Evolutionary conservation across 106 monocot species (phyloP).

Genomic region (Dendrobium catenatum): DNA sequence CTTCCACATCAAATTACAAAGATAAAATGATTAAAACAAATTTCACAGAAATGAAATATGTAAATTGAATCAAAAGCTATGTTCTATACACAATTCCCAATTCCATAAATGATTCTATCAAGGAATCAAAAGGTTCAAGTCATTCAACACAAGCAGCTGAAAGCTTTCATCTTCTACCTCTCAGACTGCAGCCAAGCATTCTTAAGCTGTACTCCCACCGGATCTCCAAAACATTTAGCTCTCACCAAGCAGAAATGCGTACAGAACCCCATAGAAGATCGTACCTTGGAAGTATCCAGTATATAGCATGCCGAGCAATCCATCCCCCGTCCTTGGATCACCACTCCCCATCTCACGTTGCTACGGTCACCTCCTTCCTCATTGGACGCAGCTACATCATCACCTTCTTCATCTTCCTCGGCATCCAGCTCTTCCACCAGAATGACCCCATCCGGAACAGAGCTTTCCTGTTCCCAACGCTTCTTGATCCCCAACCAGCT

Average conservation of each 20-base stretch:
- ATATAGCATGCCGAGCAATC: conserved; percentile 62
- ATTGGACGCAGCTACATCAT: not conserved
- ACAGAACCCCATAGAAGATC: conserved; percentile 48
- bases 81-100: no score
- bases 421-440: conserved; percentile 38
- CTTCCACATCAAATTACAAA: no score
- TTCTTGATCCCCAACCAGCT: conserved; percentile 45
- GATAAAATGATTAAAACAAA: no score
- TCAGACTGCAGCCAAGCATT: conserved; percentile 45
- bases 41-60: no score
- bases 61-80: no score
- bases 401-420: not conserved
- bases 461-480: conserved; percentile 26
- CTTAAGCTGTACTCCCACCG: conserved; percentile 40
- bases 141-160: not conserved
- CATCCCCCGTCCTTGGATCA: conserved; percentile 61
- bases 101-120: no score
- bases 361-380: not conserved
- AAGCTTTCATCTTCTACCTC: not conserved
- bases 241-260: conserved; percentile 76
- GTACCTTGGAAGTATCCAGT: conserved; percentile 56
- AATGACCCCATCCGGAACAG: conserved; percentile 56
- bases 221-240: conserved; percentile 69
- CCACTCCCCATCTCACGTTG: conserved; percentile 49
- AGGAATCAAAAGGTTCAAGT: not conserved